These are phyloP conservation scores for Kwoniella dejecticola DNA, from an alignment of 768 basidiomycete species.

Conservation along the genomic window DNA sequence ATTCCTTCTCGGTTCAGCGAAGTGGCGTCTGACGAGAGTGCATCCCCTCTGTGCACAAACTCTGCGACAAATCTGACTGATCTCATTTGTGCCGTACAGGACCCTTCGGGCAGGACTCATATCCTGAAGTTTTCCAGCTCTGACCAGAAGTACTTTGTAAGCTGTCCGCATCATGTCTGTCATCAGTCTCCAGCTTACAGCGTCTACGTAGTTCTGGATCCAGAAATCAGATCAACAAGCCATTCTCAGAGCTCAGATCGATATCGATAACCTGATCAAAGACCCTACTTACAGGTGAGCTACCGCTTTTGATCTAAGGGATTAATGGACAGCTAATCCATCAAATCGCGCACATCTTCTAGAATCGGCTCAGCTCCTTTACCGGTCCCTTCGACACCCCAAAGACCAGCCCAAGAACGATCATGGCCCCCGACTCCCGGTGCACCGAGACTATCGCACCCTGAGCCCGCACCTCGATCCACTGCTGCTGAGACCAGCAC, in stretches of 20 bases:
- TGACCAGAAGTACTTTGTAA: conserved; percentile 83
- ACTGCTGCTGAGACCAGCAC: conserved; percentile 3
- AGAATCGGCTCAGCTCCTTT: conserved; percentile 28
- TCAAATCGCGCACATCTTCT: no score
- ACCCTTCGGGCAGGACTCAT: conserved; percentile 69
- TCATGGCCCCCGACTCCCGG: conserved; percentile 40
- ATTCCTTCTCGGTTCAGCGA: background rate
- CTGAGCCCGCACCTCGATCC: conserved; percentile 28
- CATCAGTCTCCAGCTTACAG: background rate
- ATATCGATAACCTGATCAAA: conserved; percentile 48
- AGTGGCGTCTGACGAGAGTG: no score
- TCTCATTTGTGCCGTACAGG: conserved; percentile 18
- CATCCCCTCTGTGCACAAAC: no score
- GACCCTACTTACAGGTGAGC: conserved; percentile 45
- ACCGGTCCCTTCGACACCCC: conserved; percentile 22
- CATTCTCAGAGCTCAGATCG: conserved; percentile 34
- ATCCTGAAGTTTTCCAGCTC: conserved; percentile 91
- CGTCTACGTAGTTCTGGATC: conserved; percentile 49
- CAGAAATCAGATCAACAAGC: conserved; percentile 35
- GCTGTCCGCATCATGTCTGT: conserved; percentile 35
- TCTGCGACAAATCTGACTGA: no score
- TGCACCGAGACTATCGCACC: conserved; percentile 33
- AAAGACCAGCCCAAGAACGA: conserved; percentile 17
- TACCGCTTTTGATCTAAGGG: background rate
- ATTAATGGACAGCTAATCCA: no score